phyloP scores from a whole-genome alignment of 495 filamentous ascomycete species.

The Cercophora sp. region DNA sequence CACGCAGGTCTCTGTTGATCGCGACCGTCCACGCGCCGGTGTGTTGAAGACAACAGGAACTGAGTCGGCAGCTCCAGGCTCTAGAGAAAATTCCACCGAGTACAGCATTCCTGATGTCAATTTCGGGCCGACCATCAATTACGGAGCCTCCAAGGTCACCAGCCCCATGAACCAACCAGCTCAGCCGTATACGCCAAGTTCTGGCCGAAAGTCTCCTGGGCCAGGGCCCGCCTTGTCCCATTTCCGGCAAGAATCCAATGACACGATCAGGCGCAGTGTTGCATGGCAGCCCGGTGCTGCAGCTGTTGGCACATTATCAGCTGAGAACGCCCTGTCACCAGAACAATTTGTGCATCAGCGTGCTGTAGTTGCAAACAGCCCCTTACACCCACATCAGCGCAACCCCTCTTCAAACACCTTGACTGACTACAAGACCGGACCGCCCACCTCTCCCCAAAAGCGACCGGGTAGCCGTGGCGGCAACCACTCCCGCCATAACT shows the following conservation, averaged over 20 bases:
- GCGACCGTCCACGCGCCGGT: slow-evolving; percentile 72
- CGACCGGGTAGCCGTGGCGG: slow-evolving; percentile 17
- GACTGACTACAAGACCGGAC: slow-evolving; percentile 41
- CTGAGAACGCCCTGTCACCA: slow-evolving; percentile 43
- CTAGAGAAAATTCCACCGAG: slow-evolving; percentile 3
- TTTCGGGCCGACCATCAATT: slow-evolving; percentile 81
- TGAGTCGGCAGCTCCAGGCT: slow-evolving; percentile 26
- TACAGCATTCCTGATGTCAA: slow-evolving; percentile 71
- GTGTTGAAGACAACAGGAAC: slow-evolving; percentile 77
- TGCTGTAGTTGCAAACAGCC: slow-evolving; percentile 47
- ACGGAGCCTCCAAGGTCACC: slow-evolving; percentile 35
- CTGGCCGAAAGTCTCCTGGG: slow-evolving; percentile 41
- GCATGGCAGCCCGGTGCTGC: slow-evolving; percentile 74
- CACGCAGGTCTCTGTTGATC: slow-evolving; percentile 58
- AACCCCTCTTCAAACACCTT: slow-evolving; percentile 53
- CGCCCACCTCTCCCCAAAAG: slow-evolving; percentile 32
- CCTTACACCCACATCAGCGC: slow-evolving; percentile 55
- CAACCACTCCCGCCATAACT: slow-evolving; percentile 45
- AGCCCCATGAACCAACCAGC: slow-evolving; percentile 23
- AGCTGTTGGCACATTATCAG: slow-evolving; percentile 35
- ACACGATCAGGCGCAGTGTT: slow-evolving; percentile 56
- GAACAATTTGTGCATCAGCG: slow-evolving; percentile 89
- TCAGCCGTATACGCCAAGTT: slow-evolving; percentile 39
- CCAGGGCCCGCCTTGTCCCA: slow-evolving; percentile 33
- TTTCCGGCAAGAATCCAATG: slow-evolving; percentile 41